Evolutionary conservation across 352 stramenopile species (phyloP).

Genomic region (Phytopythium chamaehyphon): DNA sequence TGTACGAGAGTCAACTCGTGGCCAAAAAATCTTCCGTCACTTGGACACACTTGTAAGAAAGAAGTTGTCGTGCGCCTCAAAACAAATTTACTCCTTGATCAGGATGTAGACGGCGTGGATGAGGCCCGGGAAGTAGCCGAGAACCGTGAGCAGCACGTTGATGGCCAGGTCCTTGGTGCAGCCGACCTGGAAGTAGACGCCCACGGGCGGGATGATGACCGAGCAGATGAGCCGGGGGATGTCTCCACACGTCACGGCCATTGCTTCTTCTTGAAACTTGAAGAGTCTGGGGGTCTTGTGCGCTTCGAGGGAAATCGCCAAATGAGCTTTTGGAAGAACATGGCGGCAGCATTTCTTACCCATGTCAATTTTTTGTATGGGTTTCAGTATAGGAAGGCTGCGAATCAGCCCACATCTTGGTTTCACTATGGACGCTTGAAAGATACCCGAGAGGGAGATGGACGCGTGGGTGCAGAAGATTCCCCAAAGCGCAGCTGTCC

Average conservation of each 20-base stretch:
- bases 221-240: conserved; percentile 43
- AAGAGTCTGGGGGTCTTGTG: too few relatives aligned
- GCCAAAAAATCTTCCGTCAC: too few relatives aligned
- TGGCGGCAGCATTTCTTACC: too few relatives aligned
- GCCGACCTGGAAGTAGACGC: conserved; percentile 50
- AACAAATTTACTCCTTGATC: conserved; percentile 41
- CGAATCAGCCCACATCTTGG: neutral
- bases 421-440: neutral
- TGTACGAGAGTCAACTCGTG: conserved; percentile 5
- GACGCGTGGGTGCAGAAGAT: conserved; percentile 1
- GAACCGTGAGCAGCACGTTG: conserved; percentile 59
- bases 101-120: conserved; percentile 76
- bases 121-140: conserved; percentile 65
- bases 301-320: neutral
- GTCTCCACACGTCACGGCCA: conserved; percentile 52
- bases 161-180: conserved; percentile 61
- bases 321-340: neutral
- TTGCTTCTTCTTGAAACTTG: too few relatives aligned
- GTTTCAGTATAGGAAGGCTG: neutral
- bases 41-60: too few relatives aligned
- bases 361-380: too few relatives aligned
- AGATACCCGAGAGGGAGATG: conserved; percentile 1
- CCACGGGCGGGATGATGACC: conserved; percentile 44
- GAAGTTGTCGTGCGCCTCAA: too few relatives aligned
- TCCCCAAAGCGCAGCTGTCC: too few relatives aligned